A percentile compares a stretch with the other conserved stretches of the same genome.
These are phyloP conservation scores for Aspergillus fischeri DNA, from an alignment of 2,329 filamentous ascomycete genomes.

Conservation along the genomic window DNA sequence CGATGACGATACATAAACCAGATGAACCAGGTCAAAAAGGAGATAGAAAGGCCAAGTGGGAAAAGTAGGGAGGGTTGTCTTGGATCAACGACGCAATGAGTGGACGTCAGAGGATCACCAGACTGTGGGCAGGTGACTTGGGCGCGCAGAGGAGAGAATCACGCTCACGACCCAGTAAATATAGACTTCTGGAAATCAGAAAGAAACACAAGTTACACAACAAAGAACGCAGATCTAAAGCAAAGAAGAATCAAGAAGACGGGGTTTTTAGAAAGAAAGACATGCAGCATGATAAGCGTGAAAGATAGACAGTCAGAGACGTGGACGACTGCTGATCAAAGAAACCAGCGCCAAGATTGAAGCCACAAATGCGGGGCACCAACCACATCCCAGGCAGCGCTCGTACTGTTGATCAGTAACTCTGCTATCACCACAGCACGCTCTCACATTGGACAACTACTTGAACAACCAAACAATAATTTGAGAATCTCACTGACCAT, in stretches of 20 bases:
- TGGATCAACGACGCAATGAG: neutral
- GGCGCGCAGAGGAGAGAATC: neutral
- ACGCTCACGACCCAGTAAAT: neutral
- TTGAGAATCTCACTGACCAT: neutral
- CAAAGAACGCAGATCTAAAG: neutral
- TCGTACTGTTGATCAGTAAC: neutral
- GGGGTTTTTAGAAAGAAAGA: neutral
- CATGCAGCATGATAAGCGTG: neutral
- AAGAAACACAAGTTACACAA: neutral
- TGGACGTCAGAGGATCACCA: constrained; percentile 1
- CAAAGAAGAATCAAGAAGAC: constrained; percentile 1
- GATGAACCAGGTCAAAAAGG: neutral
- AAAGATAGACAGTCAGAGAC: neutral
- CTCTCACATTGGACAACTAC: neutral
- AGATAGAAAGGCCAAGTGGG: neutral
- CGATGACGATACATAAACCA: neutral
- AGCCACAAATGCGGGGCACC: neutral
- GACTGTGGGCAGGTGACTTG: constrained; percentile 1
- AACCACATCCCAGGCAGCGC: neutral
- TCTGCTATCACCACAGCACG: neutral
- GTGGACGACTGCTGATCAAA: neutral
- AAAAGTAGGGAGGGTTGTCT: neutral
- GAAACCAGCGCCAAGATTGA: neutral
- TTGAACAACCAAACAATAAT: neutral
- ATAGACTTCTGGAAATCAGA: neutral